phyloP scores from a whole-genome alignment of 106 monocot genomes.

The Hemerocallis citrina region DNA sequence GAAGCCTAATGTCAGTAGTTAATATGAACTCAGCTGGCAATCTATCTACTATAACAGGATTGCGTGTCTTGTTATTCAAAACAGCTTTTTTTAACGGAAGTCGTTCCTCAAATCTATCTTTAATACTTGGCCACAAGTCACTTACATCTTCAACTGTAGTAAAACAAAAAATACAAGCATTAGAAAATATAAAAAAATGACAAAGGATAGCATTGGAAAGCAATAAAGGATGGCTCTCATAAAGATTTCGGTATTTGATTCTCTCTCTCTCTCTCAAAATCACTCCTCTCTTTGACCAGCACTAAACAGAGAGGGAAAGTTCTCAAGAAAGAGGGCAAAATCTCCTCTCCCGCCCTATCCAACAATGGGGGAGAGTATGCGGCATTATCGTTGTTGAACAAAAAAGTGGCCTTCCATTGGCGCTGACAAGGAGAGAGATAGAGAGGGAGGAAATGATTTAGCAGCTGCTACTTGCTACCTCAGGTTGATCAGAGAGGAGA shows the following conservation, averaged over 20 bases:
- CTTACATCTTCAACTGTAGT: conserved; percentile 92
- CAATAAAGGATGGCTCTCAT: too few species aligned
- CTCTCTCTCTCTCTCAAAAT: background rate
- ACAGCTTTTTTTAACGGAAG: conserved; percentile 72
- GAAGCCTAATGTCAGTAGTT: conserved; percentile 86
- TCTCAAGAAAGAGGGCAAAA: background rate
- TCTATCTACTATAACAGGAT: conserved; percentile 66
- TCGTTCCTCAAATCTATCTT: conserved; percentile 72
- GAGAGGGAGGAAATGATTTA: too few species aligned
- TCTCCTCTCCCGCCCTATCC: background rate
- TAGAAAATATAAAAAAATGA: conserved; percentile 2
- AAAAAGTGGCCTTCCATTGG: too few species aligned
- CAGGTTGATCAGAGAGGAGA: too few species aligned
- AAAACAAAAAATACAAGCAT: conserved; percentile 1
- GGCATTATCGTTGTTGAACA: background rate
- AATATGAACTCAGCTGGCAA: conserved; percentile 79
- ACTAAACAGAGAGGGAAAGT: too few species aligned
- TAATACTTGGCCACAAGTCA: conserved; percentile 88
- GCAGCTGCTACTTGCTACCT: too few species aligned
- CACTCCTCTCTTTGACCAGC: too few species aligned
- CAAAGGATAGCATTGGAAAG: background rate
- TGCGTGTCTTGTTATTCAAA: conserved; percentile 85
- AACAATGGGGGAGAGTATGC: background rate
- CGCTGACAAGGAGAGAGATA: too few species aligned
- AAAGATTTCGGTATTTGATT: background rate